A percentile compares a stretch with the other conserved stretches of the same genome.
Evolutionary conservation across 768 basidiomycete genomes (phyloP).

Genomic region (Rhodotorula diobovata): DNA sequence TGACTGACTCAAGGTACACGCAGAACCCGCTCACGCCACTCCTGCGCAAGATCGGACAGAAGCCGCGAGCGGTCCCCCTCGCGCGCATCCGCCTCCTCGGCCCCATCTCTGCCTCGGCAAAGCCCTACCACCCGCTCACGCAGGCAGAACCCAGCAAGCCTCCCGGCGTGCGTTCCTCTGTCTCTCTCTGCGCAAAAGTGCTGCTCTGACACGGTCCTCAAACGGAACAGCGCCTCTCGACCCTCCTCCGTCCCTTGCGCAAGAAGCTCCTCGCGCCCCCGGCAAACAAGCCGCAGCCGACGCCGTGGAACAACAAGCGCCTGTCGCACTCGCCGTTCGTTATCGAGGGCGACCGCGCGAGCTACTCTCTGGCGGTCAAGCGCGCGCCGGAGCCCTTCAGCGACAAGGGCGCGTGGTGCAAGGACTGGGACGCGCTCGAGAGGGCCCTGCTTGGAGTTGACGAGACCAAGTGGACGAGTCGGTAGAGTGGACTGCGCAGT

Average conservation of each 20-base stretch:
- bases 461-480: constrained; percentile 16
- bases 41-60: background rate
- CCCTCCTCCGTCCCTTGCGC: background rate
- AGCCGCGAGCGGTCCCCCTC: constrained; percentile 14
- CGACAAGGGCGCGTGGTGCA: constrained; percentile 23
- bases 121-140: constrained; percentile 26
- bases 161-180: background rate
- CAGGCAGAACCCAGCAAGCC: background rate
- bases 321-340: constrained; percentile 27
- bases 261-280: background rate
- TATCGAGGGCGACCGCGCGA: constrained; percentile 25
- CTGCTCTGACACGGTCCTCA: background rate
- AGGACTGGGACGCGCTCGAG: constrained; percentile 35
- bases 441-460: constrained; percentile 22
- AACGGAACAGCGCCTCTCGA: background rate
- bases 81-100: constrained; percentile 19
- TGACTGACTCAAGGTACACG: too few relatives aligned
- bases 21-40: constrained; percentile 12
- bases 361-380: constrained; percentile 19
- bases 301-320: constrained; percentile 1
- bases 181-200: too few relatives aligned
- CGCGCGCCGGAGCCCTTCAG: constrained; percentile 3
- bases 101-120: constrained; percentile 3
- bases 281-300: background rate
- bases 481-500: background rate